Conservation (phyloP, 768 basidiomycete genomes). For the Boletus reticulatus region DNA sequence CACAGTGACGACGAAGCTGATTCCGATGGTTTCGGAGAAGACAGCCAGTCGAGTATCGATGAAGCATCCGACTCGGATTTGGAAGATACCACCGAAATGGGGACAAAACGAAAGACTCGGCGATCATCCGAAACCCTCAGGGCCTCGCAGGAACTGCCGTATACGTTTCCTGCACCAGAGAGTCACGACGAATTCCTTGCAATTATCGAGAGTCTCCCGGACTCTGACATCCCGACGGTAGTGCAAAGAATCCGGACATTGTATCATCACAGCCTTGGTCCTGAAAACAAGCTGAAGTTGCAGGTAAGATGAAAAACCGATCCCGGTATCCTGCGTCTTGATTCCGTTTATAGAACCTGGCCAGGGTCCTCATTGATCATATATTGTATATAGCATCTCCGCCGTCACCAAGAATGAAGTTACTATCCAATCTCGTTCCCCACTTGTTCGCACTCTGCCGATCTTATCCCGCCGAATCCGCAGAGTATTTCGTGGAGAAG, state of each 20-base stretch:
- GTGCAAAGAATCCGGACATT: slow-evolving; percentile 88
- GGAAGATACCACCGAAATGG: slow-evolving; percentile 42
- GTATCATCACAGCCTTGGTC: slow-evolving; percentile 88
- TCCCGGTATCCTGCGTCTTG: background rate
- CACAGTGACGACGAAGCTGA: slow-evolving; percentile 29
- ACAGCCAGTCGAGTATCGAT: slow-evolving; percentile 35
- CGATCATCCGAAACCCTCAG: slow-evolving; percentile 32
- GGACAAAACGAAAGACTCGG: slow-evolving; percentile 30
- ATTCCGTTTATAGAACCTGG: slow-evolving; percentile 52
- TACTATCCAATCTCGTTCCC: slow-evolving; percentile 66
- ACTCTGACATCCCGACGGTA: slow-evolving; percentile 73
- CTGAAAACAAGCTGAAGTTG: slow-evolving; percentile 89
- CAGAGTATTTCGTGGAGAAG: slow-evolving; percentile 78
- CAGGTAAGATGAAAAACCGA: slow-evolving; percentile 55
- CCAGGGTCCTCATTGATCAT: slow-evolving; percentile 83
- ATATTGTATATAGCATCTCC: slow-evolving; percentile 71
- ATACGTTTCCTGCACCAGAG: slow-evolving; percentile 86
- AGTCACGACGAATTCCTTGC: slow-evolving; percentile 89
- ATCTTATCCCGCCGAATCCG: slow-evolving; percentile 77
- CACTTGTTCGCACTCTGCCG: slow-evolving; percentile 78
- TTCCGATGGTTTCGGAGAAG: slow-evolving; percentile 34
- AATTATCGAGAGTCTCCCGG: slow-evolving; percentile 67
- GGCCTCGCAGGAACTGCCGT: slow-evolving; percentile 71
- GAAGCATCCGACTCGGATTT: slow-evolving; percentile 36
- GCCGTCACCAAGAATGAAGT: slow-evolving; percentile 54